phyloP scores from a whole-genome alignment of 1,139 yeast species.

The Pichia sp. region DNA sequence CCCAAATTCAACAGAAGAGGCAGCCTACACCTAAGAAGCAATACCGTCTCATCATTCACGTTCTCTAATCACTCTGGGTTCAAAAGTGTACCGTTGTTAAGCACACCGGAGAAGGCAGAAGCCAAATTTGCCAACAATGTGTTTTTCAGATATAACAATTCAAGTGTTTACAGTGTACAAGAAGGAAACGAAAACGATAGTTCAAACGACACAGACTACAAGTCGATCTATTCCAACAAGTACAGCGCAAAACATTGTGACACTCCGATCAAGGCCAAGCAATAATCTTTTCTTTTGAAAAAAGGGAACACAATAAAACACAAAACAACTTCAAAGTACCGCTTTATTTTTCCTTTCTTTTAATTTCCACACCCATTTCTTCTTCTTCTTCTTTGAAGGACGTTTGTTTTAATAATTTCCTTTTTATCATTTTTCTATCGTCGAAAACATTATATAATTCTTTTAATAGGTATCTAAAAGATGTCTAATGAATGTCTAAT shows the following conservation, averaged over 20 bases:
- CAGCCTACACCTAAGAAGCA: slow-evolving; percentile 25
- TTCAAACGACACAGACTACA: slow-evolving; percentile 2
- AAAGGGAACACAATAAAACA: background rate
- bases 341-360: background rate
- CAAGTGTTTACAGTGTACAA: slow-evolving; percentile 10
- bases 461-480: background rate
- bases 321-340: background rate
- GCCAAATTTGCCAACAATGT: slow-evolving; percentile 8
- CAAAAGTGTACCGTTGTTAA: slow-evolving; percentile 14
- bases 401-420: background rate
- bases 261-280: slow-evolving; percentile 25
- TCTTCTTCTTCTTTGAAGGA: background rate
- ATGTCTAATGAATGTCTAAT: background rate
- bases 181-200: slow-evolving; percentile 9
- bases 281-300: background rate
- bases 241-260: slow-evolving; percentile 24
- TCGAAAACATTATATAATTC: background rate
- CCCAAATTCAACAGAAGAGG: slow-evolving; percentile 23
- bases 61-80: slow-evolving; percentile 9
- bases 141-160: slow-evolving; percentile 7
- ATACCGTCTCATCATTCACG: slow-evolving; percentile 25
- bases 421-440: background rate
- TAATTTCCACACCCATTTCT: background rate
- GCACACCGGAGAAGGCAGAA: slow-evolving; percentile 15
- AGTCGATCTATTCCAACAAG: slow-evolving; percentile 17